phyloP scores from a whole-genome alignment of 1,284 basidiomycete genomes.

The Leccinum pachyderme region DNA sequence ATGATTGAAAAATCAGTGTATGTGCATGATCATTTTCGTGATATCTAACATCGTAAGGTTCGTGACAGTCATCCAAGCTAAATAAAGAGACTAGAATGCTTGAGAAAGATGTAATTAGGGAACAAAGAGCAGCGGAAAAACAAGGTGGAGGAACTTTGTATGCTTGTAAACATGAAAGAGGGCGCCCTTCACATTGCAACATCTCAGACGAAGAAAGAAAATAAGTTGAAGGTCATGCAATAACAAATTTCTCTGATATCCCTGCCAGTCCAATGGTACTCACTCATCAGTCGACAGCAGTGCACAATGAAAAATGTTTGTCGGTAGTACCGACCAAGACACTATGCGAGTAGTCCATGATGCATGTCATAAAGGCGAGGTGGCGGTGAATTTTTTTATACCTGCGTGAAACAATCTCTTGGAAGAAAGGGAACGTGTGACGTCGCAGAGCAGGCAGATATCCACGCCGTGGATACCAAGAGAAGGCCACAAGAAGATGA shows the following conservation, averaged over 20 bases:
- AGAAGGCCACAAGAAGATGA: conserved; percentile 16
- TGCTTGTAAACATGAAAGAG: conserved; percentile 6
- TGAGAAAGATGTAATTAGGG: conserved; percentile 4
- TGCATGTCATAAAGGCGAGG: conserved; percentile 30
- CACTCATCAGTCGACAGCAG: conserved; percentile 19
- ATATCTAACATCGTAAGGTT: conserved; percentile 31
- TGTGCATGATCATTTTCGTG: conserved; percentile 24
- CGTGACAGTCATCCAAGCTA: conserved; percentile 26
- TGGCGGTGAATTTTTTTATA: conserved; percentile 17
- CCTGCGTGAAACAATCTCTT: conserved; percentile 15
- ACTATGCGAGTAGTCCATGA: conserved; percentile 31
- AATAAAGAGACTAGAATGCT: conserved; percentile 9
- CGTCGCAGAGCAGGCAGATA: conserved; percentile 12
- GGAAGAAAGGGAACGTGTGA: conserved; percentile 15
- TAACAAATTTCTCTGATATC: conserved; percentile 22
- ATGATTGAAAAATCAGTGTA: conserved; percentile 30
- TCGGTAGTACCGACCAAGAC: conserved; percentile 27
- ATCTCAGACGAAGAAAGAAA: conserved; percentile 8
- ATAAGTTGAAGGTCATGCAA: conserved; percentile 28
- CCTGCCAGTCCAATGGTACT: conserved; percentile 24
- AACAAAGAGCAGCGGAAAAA: conserved; percentile 11
- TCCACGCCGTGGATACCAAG: conserved; percentile 18
- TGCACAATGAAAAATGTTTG: conserved; percentile 9
- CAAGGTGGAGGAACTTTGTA: conserved; percentile 3
- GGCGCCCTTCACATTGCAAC: conserved; percentile 3